Conservation (phyloP, 1,284 basidiomycete genomes). For the Sporisorium exsertum region DNA sequence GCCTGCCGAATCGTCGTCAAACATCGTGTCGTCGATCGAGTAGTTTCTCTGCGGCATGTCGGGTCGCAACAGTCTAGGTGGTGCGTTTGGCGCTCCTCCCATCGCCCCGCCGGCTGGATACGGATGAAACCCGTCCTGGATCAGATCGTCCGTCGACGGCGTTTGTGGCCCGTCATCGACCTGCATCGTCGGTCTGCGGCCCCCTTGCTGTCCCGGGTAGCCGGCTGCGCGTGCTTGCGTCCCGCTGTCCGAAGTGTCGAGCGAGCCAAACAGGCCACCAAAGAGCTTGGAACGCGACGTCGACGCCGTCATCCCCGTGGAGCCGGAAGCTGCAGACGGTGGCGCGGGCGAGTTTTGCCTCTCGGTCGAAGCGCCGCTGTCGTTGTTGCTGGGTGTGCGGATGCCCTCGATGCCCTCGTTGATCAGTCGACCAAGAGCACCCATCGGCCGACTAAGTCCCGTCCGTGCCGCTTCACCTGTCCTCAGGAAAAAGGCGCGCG, state of each 20-base stretch:
- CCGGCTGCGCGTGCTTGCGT: slow-evolving; percentile 16
- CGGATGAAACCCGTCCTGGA: slow-evolving; percentile 46
- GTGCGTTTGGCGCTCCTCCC: slow-evolving; percentile 44
- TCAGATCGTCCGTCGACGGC: slow-evolving; percentile 37
- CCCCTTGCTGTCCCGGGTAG: slow-evolving; percentile 22
- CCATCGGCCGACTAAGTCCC: slow-evolving; percentile 62
- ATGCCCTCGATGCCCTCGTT: slow-evolving; percentile 65
- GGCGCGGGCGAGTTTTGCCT: slow-evolving; percentile 41
- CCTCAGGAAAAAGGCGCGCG: slow-evolving; percentile 64
- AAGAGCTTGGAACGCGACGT: slow-evolving; percentile 49
- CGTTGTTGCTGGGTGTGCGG: slow-evolving; percentile 50
- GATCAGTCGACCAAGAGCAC: slow-evolving; percentile 63
- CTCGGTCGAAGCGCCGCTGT: slow-evolving; percentile 46
- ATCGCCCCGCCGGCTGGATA: slow-evolving; percentile 11
- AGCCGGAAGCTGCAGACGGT: background rate
- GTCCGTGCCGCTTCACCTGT: slow-evolving; percentile 67
- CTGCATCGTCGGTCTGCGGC: slow-evolving; percentile 16
- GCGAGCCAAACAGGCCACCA: slow-evolving; percentile 43
- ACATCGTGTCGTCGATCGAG: slow-evolving; percentile 51
- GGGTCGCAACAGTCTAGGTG: slow-evolving; percentile 37
- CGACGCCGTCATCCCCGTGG: slow-evolving; percentile 30
- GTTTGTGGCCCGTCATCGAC: slow-evolving; percentile 51
- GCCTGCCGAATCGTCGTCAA: slow-evolving; percentile 43
- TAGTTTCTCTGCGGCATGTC: slow-evolving; percentile 41
- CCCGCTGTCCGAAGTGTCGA: slow-evolving; percentile 26